These are phyloP conservation scores for Agrostemma githago DNA, from an alignment of 148 eudicot species.

Conservation along the genomic window DNA sequence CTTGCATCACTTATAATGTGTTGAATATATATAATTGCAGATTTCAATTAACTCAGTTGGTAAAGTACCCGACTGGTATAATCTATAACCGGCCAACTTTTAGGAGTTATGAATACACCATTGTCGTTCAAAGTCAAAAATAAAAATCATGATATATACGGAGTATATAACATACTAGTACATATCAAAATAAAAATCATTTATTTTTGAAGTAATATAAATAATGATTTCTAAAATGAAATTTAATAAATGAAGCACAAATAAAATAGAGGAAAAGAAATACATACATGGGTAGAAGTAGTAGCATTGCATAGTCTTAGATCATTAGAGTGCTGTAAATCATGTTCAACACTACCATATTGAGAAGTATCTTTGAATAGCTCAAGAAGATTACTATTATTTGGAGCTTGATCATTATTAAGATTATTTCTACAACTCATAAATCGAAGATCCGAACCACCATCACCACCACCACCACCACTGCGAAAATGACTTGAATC, in stretches of 20 bases:
- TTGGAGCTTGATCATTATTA: conserved; percentile 21
- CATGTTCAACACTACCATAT: conserved; percentile 42
- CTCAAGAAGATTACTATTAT: conserved; percentile 31
- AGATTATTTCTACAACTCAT: conserved; percentile 27
- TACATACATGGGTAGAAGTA: conserved; percentile 45
- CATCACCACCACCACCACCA: conserved; percentile 22
- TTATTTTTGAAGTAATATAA: too few relatives aligned
- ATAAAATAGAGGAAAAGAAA: neutral
- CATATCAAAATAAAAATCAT: too few relatives aligned
- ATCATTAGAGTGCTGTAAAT: conserved; percentile 36
- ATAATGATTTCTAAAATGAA: too few relatives aligned
- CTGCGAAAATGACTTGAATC: conserved; percentile 45
- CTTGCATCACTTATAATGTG: neutral
- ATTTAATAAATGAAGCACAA: neutral
- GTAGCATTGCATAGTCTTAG: conserved; percentile 34
- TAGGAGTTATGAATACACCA: too few relatives aligned
- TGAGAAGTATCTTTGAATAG: conserved; percentile 32
- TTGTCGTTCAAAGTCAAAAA: too few relatives aligned
- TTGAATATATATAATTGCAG: too few relatives aligned
- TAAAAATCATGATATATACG: too few relatives aligned
- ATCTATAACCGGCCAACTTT: too few relatives aligned
- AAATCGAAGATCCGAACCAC: conserved; percentile 42
- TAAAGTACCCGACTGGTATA: too few relatives aligned
- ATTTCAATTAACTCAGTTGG: too few relatives aligned
- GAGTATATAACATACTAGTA: too few relatives aligned